Evolutionary conservation across 352 stramenopile species (phyloP).

Genomic region (Thalassiosira oceanica): DNA sequence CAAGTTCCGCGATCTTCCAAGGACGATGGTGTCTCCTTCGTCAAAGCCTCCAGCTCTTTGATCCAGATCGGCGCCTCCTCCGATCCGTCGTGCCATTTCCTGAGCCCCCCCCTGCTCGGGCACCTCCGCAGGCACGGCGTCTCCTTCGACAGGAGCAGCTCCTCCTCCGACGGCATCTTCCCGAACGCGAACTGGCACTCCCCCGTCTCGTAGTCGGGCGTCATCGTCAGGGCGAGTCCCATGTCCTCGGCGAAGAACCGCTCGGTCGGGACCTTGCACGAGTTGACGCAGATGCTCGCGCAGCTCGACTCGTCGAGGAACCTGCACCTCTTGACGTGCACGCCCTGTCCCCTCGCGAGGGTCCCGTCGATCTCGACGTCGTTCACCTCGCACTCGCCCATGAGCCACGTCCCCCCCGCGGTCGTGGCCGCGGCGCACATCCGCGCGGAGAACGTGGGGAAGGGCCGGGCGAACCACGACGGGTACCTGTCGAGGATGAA

Average conservation of each 20-base stretch:
- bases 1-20: neutral
- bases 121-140: conserved; percentile 77
- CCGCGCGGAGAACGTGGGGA: conserved; percentile 69
- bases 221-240: conserved; percentile 84
- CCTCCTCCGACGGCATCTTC: conserved; percentile 56
- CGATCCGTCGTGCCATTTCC: conserved; percentile 49
- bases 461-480: conserved; percentile 69
- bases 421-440: conserved; percentile 80
- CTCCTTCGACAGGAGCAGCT: conserved; percentile 63
- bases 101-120: conserved; percentile 60
- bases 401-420: conserved; percentile 73
- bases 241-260: conserved; percentile 86
- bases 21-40: neutral
- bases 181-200: conserved; percentile 84
- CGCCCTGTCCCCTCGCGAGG: conserved; percentile 54
- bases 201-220: conserved; percentile 84
- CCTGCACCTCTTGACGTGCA: conserved; percentile 82
- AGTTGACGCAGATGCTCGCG: conserved; percentile 85
- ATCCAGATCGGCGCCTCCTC: conserved; percentile 10
- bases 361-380: conserved; percentile 54
- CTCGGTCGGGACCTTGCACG: conserved; percentile 84
- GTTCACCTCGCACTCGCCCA: conserved; percentile 80
- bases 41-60: conserved; percentile 25
- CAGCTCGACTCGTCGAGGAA: conserved; percentile 84
- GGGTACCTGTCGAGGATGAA: conserved; percentile 71